Conservation (phyloP, 106 monocot genomes). For the Allium sativum region DNA sequence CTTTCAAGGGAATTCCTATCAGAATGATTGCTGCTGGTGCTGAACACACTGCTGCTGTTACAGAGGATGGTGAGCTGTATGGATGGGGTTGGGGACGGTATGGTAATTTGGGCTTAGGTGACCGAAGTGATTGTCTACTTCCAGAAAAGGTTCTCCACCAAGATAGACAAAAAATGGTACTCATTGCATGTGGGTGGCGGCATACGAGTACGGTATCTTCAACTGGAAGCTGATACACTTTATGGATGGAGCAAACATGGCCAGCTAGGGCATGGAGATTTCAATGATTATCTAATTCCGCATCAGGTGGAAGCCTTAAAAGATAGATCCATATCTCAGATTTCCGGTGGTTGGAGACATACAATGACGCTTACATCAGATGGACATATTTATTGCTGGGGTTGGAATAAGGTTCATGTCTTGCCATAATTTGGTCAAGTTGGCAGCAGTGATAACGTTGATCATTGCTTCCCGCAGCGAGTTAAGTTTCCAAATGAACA, state of each 20-base stretch:
- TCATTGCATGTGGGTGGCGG: slow-evolving; percentile 95
- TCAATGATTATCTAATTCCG: slow-evolving; percentile 85
- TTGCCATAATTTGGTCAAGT: slow-evolving; percentile 78
- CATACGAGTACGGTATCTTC: slow-evolving; percentile 89
- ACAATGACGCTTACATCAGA: slow-evolving; percentile 87
- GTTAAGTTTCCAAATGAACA: slow-evolving; percentile 66
- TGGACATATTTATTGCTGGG: slow-evolving; percentile 93
- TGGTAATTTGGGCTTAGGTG: slow-evolving; percentile 94
- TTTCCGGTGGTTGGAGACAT: slow-evolving; percentile 99
- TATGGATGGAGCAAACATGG: slow-evolving; percentile 99
- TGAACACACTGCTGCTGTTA: slow-evolving; percentile 92
- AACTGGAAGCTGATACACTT: slow-evolving; percentile 64
- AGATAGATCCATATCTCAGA: slow-evolving; percentile 62
- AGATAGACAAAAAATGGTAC: slow-evolving; percentile 65
- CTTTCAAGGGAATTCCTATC: slow-evolving; percentile 77
- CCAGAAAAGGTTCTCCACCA: slow-evolving; percentile 69
- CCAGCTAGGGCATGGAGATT: slow-evolving; percentile 95
- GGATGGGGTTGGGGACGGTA: slow-evolving; percentile 99
- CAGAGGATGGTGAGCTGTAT: slow-evolving; percentile 90
- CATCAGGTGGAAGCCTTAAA: slow-evolving; percentile 57
- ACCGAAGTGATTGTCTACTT: slow-evolving; percentile 67
- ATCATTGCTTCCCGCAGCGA: slow-evolving; percentile 62
- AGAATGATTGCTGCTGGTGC: slow-evolving; percentile 99
- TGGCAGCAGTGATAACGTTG: slow-evolving; percentile 70
- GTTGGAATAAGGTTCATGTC: slow-evolving; percentile 82